Percentiles rank a stretch among this genome's conserved stretches.
phyloP scores from a whole-genome alignment of 23 red algal genomes.

The Pyropia haitanensis region DNA sequence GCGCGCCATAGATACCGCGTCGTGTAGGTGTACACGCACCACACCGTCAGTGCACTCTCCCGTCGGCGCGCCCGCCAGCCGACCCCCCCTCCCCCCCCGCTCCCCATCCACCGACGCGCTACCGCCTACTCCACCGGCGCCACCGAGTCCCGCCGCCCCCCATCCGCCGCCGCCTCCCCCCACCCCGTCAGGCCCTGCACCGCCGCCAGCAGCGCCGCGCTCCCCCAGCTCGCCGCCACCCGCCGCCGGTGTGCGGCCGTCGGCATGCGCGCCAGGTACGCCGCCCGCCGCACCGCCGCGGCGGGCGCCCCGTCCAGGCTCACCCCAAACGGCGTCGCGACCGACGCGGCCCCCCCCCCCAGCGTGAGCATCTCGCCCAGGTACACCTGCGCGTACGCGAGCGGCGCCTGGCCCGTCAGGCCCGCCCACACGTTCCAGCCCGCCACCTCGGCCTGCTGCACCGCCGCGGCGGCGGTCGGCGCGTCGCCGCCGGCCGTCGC shows the following conservation, averaged over 20 bases:
- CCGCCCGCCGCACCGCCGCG: conserved; percentile 47
- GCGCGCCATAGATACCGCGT: too few species aligned
- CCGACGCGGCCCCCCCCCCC: conserved; percentile 47
- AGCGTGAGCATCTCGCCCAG: conserved; percentile 95
- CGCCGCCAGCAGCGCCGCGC: too few species aligned
- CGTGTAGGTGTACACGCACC: too few species aligned
- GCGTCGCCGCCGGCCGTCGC: conserved; percentile 6
- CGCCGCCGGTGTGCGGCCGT: conserved; percentile 61
- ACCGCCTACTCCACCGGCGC: too few species aligned
- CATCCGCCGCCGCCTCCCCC: too few species aligned
- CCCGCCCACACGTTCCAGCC: conserved; percentile 90
- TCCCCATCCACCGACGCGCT: too few species aligned
- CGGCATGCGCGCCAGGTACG: conserved; percentile 83
- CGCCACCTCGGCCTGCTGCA: conserved; percentile 87
- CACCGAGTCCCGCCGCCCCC: too few species aligned
- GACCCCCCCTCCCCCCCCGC: too few species aligned
- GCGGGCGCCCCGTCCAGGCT: conserved; percentile 64
- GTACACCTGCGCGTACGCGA: conserved; percentile 70
- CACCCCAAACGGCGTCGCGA: conserved; percentile 39
- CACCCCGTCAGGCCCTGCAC: too few species aligned
- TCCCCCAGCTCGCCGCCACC: conserved; percentile 67
- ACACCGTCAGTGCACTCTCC: too few species aligned
- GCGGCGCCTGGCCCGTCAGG: conserved; percentile 47
- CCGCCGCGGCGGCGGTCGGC: conserved; percentile 79
- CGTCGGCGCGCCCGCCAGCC: too few species aligned